Evolutionary conservation across 768 basidiomycete genomes (phyloP), one percentile per base, ranked within the genome.

Genomic region (Mycena vitilis): DNA sequence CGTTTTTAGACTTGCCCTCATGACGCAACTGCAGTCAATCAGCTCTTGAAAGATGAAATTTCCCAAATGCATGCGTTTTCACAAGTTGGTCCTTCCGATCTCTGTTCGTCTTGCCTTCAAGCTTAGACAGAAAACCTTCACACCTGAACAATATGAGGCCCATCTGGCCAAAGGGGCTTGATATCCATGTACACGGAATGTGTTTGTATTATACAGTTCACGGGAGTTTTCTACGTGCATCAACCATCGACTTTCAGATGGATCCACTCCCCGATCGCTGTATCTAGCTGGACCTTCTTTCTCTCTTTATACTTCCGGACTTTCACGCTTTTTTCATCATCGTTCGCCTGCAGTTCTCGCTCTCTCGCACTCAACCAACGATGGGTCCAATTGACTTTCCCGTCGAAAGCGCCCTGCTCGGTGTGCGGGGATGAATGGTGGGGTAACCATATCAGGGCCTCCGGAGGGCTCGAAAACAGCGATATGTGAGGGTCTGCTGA

Each of bases 31-130:
- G 20, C 68, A 95, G 94, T 95, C 65, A 95, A 95, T 73, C 90
- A 93, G 25, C 74, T 90, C 11, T 76, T 95, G 74, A 95, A 92
- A 80, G 81, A 80, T 2, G 83, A 94, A 73, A 94, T 95, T 64
- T 82, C 91, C 0, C 87, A 91, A 64, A 90, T 95, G 86, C 94
- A 95, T 73, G 94, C 94, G 6, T 95, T 95, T 78, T 94, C 94
- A 16, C 94, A 95, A 89, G 94, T 94, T 71, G 60, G 80, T 62
- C 15, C 56, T 5, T 30, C 30, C 25, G 40, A 52, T 42, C 7
- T 42, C 20, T 20, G 30, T 12, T 13, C 57, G 37, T 25, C 55
- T 60, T 63, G 16, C 56, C 38, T 54, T 49, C 36, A 47, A 25
- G 64, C 6, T 16, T 47, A 51, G 53, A 8, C 68, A 93, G 92